Percentiles rank a stretch among this genome's conserved stretches.
Conservation (phyloP, 176 grass and related monocot genomes). For the Olyra latifolia region DNA sequence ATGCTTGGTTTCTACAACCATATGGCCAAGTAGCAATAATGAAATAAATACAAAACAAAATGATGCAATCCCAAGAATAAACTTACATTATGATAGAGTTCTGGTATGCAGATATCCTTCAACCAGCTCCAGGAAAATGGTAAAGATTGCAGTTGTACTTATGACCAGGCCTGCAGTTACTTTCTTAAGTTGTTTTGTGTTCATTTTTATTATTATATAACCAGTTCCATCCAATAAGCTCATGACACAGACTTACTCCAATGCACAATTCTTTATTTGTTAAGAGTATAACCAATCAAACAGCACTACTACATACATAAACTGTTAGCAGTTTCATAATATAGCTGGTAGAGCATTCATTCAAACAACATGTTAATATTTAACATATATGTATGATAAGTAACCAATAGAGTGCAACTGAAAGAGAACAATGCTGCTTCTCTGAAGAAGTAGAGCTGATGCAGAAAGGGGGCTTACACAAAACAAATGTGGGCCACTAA, state of each 20-base stretch:
- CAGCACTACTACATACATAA: neutral
- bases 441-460: conserved; percentile 20
- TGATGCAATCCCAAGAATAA: conserved; percentile 14
- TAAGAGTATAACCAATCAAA: conserved; percentile 2
- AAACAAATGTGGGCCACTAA: conserved; percentile 35
- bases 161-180: neutral
- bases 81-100: neutral
- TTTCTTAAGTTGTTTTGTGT: neutral
- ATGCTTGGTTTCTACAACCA: neutral
- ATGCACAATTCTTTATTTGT: conserved; percentile 23
- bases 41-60: neutral
- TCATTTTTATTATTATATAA: neutral
- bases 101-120: neutral
- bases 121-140: neutral
- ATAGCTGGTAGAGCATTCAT: conserved; percentile 28
- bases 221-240: conserved; percentile 12
- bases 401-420: conserved; percentile 39
- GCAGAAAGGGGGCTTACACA: conserved; percentile 30
- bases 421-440: conserved; percentile 31
- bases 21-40: neutral
- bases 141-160: conserved; percentile 10
- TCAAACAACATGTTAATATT: conserved; percentile 28
- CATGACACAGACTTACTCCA: conserved; percentile 6
- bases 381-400: neutral
- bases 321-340: conserved; percentile 20